Percentiles rank a stretch among this genome's conserved stretches.
These are phyloP conservation scores for Barbarea vulgaris DNA, from an alignment of 345 rosid species.

Conservation along the genomic window DNA sequence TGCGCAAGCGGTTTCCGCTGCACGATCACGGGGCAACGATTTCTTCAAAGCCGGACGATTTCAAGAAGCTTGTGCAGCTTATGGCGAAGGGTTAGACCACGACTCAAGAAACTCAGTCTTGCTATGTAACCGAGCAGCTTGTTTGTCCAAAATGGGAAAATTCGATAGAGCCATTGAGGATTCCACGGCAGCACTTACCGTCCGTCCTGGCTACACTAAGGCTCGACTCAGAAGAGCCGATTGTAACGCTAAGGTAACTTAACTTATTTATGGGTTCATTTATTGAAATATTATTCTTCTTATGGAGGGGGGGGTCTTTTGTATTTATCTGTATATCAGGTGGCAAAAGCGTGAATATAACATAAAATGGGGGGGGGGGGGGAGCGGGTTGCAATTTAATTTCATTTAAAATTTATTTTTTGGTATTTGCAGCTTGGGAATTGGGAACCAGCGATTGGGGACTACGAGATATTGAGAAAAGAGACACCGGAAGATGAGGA, in stretches of 20 bases:
- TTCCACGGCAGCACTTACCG: conserved; percentile 60
- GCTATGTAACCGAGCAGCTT: conserved; percentile 85
- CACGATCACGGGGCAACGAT: conserved; percentile 70
- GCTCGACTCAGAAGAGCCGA: conserved; percentile 90
- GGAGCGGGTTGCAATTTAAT: too few relatives aligned
- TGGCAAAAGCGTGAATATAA: too few relatives aligned
- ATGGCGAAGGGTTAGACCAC: conserved; percentile 71
- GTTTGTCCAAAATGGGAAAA: conserved; percentile 69
- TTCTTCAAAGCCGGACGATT: conserved; percentile 61
- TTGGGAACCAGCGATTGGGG: conserved; percentile 69
- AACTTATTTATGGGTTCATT: not conserved
- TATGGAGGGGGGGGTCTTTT: too few relatives aligned
- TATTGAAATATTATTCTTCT: too few relatives aligned
- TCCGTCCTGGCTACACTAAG: conserved; percentile 71
- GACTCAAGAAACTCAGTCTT: conserved; percentile 79
- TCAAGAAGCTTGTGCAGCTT: conserved; percentile 60
- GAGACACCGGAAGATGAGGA: conserved; percentile 75
- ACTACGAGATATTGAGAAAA: conserved; percentile 62
- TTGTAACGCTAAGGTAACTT: conserved; percentile 69
- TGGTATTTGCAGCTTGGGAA: conserved; percentile 68
- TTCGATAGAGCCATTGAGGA: conserved; percentile 72
- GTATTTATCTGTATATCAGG: too few relatives aligned
- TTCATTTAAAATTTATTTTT: too few relatives aligned
- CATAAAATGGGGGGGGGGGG: too few relatives aligned
- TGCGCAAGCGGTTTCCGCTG: conserved; percentile 55